A percentile compares a stretch with the other conserved stretches of the same genome.
phyloP scores from a whole-genome alignment of 1,139 yeast species.

The Candida tropicalis region DNA sequence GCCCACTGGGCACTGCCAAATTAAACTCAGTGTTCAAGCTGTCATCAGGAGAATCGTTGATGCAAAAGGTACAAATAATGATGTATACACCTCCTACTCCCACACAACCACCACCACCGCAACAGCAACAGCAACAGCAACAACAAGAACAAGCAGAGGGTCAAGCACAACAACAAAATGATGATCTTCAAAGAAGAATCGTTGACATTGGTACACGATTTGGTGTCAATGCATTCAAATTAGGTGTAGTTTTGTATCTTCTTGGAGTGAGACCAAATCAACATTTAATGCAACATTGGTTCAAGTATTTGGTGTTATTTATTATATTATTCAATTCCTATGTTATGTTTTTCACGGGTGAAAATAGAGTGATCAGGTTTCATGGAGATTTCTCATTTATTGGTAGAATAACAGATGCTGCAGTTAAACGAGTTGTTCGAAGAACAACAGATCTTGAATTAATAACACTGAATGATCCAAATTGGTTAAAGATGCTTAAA shows the following conservation, averaged over 20 bases:
- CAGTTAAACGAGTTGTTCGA: constrained; percentile 21
- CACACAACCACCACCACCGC: background rate
- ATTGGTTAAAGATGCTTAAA: constrained; percentile 13
- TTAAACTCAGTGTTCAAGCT: constrained; percentile 22
- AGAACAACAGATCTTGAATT: constrained; percentile 30
- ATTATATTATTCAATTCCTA: constrained; percentile 13
- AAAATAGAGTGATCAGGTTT: constrained; percentile 11
- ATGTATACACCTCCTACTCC: background rate
- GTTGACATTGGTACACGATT: constrained; percentile 14
- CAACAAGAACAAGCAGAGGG: background rate
- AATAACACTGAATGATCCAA: constrained; percentile 18
- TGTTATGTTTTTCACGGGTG: constrained; percentile 16
- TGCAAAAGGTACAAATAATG: constrained; percentile 27
- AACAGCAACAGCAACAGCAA: background rate
- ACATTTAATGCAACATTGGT: constrained; percentile 16
- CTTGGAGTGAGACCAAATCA: constrained; percentile 15
- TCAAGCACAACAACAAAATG: constrained; percentile 5
- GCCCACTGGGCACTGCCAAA: constrained; percentile 37
- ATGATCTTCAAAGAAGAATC: constrained; percentile 13
- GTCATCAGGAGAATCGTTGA: constrained; percentile 18
- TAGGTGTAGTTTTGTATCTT: constrained; percentile 11
- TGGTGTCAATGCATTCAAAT: constrained; percentile 10
- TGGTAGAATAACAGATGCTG: constrained; percentile 14
- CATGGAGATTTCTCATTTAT: background rate
- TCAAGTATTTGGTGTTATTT: constrained; percentile 11